Evolutionary conservation across 208 protist species (phyloP), one percentile per base, ranked within the genome.

Genomic region (Trypanosoma vivax): DNA sequence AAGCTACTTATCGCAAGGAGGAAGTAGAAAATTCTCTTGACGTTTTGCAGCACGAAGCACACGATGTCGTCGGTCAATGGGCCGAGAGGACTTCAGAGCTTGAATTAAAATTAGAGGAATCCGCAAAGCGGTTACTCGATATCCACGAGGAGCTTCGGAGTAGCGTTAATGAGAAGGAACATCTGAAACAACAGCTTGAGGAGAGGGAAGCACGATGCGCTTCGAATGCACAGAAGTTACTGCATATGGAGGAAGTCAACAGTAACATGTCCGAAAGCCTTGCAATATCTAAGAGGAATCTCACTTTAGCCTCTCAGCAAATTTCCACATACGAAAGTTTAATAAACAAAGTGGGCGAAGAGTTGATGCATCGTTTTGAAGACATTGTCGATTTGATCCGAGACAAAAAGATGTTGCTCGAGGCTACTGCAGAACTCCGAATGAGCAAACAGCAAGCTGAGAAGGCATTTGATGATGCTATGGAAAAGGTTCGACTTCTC

Each of bases 21-120:
- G 53, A 67, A n/a, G 48, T 76, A 27, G 65, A 79, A 37, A 46
- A 65, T 37, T 70, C 84, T 27, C 78, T 76, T 46, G 58, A 78
- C 2, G 42, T 63, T 2, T 56, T 88, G 23, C 76, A 74, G n/a
- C 50, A 55, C 2, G 79, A 91, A 50, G 79, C 79, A 5, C 77
- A 86, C 58, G 67, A 78, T 13, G 72, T 91, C 29, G 78, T 91
- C 28, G 55, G 66, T 3, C 79, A 92, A 60, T 92, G 79, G 83
- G 67, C 79, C 38, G 62, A 66, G 11, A 79, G 79, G 41, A 63
- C 72, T 5, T 50, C 38, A 10, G 78, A 85, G 21, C 46, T 82
- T 14, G 69, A 73, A 4, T 56, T 41, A 28, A 64, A 67, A 37
- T 47, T 87, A 2, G 47, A 65, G 39, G 53, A 49, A 18, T 67